These are phyloP conservation scores for Yamadazyma insecticola DNA, from an alignment of 805 yeast species.

Conservation along the genomic window DNA sequence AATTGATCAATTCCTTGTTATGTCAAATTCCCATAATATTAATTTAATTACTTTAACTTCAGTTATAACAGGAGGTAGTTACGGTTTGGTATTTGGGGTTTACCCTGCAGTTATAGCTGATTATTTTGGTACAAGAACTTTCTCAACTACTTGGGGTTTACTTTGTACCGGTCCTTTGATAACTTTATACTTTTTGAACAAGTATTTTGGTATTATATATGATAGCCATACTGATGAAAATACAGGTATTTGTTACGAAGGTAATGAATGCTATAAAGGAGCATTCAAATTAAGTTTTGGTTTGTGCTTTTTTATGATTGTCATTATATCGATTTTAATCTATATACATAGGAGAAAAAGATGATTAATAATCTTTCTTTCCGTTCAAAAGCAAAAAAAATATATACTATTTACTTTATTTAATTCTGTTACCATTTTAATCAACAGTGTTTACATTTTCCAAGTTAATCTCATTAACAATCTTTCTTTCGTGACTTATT, in stretches of 20 bases:
- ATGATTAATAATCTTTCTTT: not conserved
- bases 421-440: constrained; percentile 8
- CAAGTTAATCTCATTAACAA: constrained; percentile 41
- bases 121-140: constrained; percentile 59
- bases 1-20: constrained; percentile 33
- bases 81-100: constrained; percentile 69
- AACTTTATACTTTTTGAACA: constrained; percentile 49
- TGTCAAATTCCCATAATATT: constrained; percentile 21
- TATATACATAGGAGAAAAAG: constrained; percentile 18
- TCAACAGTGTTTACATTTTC: constrained; percentile 40
- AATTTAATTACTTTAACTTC: constrained; percentile 46
- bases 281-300: constrained; percentile 30
- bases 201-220: constrained; percentile 52
- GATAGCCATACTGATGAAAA: constrained; percentile 40
- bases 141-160: constrained; percentile 75
- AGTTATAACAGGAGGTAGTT: constrained; percentile 55
- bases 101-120: constrained; percentile 77
- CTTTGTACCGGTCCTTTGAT: constrained; percentile 66
- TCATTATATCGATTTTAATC: constrained; percentile 20
- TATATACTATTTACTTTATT: not conserved
- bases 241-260: constrained; percentile 34
- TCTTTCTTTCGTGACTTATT: constrained; percentile 37
- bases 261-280: constrained; percentile 33
- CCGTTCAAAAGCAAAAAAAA: not conserved
- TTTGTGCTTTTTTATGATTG: constrained; percentile 22